Percentiles rank a stretch among this genome's conserved stretches.
Conservation (phyloP, 2,329 filamentous ascomycete genomes). For the Pseudogymnoascus sp. region DNA sequence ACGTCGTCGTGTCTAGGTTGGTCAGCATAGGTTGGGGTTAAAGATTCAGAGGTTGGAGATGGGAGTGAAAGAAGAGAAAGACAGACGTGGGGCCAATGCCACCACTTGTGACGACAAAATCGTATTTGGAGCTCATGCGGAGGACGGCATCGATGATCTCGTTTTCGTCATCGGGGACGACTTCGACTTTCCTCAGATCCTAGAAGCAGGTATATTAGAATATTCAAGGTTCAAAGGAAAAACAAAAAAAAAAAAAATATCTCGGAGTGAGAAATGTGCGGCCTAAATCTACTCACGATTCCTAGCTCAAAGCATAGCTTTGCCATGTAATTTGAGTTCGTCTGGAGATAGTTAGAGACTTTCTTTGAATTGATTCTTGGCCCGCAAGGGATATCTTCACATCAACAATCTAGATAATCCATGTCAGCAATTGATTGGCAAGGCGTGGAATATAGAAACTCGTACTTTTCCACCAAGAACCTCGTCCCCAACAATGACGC, state of each 20-base stretch:
- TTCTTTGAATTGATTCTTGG: too few relatives aligned
- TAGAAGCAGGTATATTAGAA: slow-evolving; percentile 21
- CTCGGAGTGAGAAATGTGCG: slow-evolving; percentile 45
- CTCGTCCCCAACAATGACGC: slow-evolving; percentile 91
- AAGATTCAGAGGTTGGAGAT: neutral
- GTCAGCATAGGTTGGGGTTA: too few relatives aligned
- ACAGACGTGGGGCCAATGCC: slow-evolving; percentile 90
- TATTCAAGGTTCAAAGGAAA: too few relatives aligned
- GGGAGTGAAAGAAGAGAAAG: slow-evolving; percentile 9
- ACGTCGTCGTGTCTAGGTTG: slow-evolving; percentile 72
- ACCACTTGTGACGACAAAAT: slow-evolving; percentile 91
- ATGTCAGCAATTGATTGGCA: too few relatives aligned
- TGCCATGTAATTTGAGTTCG: slow-evolving; percentile 54
- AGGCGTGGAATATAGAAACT: too few relatives aligned
- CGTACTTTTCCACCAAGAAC: slow-evolving; percentile 79
- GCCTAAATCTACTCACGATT: slow-evolving; percentile 39
- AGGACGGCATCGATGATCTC: slow-evolving; percentile 83
- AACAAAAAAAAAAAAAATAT: too few relatives aligned
- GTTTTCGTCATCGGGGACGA: slow-evolving; percentile 83
- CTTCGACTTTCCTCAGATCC: slow-evolving; percentile 78
- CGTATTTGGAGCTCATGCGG: slow-evolving; percentile 82
- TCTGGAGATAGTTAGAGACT: slow-evolving; percentile 40
- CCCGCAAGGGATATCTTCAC: too few relatives aligned
- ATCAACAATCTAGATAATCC: too few relatives aligned
- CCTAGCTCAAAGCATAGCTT: slow-evolving; percentile 57